Base-by-base conservation (phyloP, 441 rosid species). In the Breynia disticha region DNA sequence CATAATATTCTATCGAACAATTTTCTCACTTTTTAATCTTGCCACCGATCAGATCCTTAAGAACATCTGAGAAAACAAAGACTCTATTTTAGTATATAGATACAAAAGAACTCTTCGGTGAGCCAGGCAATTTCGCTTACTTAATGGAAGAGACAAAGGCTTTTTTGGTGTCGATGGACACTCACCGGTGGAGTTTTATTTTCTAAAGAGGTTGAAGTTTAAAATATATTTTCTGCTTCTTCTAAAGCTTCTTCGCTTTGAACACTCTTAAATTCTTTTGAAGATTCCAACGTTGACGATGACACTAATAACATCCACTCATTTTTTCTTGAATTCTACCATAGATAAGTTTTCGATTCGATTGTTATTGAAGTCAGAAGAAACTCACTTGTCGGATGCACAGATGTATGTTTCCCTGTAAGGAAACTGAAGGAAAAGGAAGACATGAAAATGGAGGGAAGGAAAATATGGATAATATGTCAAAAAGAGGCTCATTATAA, bases 151-250 rank as follows among this genome's bases (percentile, higher is more conserved):
- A 5, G 84, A 46, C 71, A 76, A 79, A 24, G 82, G 83, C 62
- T 83, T 87, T 57, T 75, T 74, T 19, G 97, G 97, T 3, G 95
- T 81, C 20, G 88, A 80, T 18, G 96, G 96, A n/a, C 91, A 81
- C 46, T 62, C 13, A 64, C 12, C n/a, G 11, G 47, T 0, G 76
- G 78, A 7, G 77, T 68, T 68, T 51, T 73, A 12, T 56, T 64
- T 18, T 66, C 76, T 46, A 53, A 50, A 21, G 79, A 79, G 17
- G 80, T 80, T 15, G 98, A 96, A 61, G 95, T 87, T 78, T 74
- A 83, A 68, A 77, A 79, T 17, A 78, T 84, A 49, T 57, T 75
- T 7, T 65, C 71, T 1, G 66, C 58, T 9, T 67, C 73, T n/a
- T 57, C 72, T n/a, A n/a, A n/a, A 17, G 52, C 56, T n/a, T 56